Evolutionary conservation across 768 basidiomycete genomes (phyloP).

Genomic region (Chalciporus piperatus): DNA sequence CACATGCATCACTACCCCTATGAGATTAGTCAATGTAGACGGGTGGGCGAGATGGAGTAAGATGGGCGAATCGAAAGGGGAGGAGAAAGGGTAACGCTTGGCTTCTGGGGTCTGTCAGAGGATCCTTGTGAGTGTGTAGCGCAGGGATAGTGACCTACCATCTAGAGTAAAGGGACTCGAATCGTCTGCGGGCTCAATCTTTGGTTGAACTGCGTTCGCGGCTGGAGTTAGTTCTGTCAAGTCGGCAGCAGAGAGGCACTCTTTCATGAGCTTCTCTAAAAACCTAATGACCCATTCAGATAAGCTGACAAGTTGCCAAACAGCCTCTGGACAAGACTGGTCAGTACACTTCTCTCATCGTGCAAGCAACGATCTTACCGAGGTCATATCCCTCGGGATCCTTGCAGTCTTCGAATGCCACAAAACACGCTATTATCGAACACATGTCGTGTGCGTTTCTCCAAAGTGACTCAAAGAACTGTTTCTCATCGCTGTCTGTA

Average conservation of each 20-base stretch:
- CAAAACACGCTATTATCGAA: slow-evolving; percentile 56
- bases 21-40: slow-evolving; percentile 50
- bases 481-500: slow-evolving; percentile 35
- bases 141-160: slow-evolving; percentile 20
- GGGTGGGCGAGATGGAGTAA: slow-evolving; percentile 66
- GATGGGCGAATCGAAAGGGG: slow-evolving; percentile 35
- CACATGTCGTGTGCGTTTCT: slow-evolving; percentile 64
- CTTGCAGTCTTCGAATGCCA: slow-evolving; percentile 65
- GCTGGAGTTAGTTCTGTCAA: slow-evolving; percentile 11
- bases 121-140: slow-evolving; percentile 41
- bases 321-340: slow-evolving; percentile 45
- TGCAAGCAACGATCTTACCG: slow-evolving; percentile 37
- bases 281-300: slow-evolving; percentile 62
- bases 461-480: slow-evolving; percentile 48
- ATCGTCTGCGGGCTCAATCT: slow-evolving; percentile 29
- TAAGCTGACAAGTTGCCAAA: slow-evolving; percentile 69
- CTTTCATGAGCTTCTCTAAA: slow-evolving; percentile 59
- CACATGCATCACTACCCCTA: slow-evolving; percentile 51
- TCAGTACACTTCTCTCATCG: slow-evolving; percentile 5
- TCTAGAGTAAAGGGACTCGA: slow-evolving; percentile 18
- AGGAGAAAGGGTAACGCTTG: slow-evolving; percentile 10
- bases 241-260: slow-evolving; percentile 39
- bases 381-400: slow-evolving; percentile 63
- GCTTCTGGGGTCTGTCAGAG: slow-evolving; percentile 26
- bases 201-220: slow-evolving; percentile 15